Percentiles rank a stretch among this genome's conserved stretches.
Conservation (phyloP, 305 asterid genomes). For the Fraxinus sp. region DNA sequence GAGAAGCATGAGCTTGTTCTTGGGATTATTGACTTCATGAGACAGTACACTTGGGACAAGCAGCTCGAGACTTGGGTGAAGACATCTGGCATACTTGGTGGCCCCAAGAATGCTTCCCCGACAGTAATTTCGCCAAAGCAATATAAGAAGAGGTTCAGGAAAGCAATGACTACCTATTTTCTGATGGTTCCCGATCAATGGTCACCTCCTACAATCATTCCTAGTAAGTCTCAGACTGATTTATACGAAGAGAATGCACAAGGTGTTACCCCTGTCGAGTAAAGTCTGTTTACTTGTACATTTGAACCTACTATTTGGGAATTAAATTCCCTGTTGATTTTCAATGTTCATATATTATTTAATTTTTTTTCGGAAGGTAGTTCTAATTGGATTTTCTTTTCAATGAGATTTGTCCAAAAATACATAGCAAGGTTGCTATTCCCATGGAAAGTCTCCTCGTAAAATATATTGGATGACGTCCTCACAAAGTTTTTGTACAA, state of each 20-base stretch:
- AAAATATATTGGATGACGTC: constrained; percentile 25
- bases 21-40: constrained; percentile 78
- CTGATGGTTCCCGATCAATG: constrained; percentile 78
- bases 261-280: constrained; percentile 36
- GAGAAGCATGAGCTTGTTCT: constrained; percentile 74
- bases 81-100: constrained; percentile 75
- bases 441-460: constrained; percentile 22
- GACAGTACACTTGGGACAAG: constrained; percentile 82
- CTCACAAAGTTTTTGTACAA: constrained; percentile 27
- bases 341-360: constrained; percentile 29
- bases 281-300: constrained; percentile 34
- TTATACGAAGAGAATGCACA: constrained; percentile 43
- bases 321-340: constrained; percentile 23
- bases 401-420: constrained; percentile 25
- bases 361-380: constrained; percentile 48
- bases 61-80: constrained; percentile 83
- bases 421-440: constrained; percentile 16
- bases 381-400: constrained; percentile 29
- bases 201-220: constrained; percentile 60
- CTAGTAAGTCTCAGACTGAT: constrained; percentile 66
- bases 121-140: constrained; percentile 71
- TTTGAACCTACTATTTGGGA: constrained; percentile 20
- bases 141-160: constrained; percentile 74
- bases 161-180: constrained; percentile 74
- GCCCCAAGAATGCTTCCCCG: constrained; percentile 62